Evolutionary conservation across 2,329 filamentous ascomycete genomes (phyloP).

Genomic region (Alternaria panax): DNA sequence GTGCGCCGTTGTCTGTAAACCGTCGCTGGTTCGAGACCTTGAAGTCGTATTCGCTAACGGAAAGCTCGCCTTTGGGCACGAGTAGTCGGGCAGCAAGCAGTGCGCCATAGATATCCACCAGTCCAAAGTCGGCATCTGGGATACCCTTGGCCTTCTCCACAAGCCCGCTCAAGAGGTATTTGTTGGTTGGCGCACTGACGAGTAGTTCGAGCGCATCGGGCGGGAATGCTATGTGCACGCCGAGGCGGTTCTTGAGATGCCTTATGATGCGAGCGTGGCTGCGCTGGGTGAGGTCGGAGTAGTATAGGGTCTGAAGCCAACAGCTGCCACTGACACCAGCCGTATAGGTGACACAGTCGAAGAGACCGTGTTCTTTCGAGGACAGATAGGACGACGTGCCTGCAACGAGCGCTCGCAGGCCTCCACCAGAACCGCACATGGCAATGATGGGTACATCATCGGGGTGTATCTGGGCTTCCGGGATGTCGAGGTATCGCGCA

Average conservation of each 20-base stretch:
- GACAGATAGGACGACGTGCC: constrained; percentile 88
- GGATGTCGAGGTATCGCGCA: constrained; percentile 80
- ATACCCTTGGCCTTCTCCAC: constrained; percentile 92
- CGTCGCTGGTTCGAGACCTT: constrained; percentile 88
- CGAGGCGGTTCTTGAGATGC: constrained; percentile 84
- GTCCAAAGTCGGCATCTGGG: constrained; percentile 78
- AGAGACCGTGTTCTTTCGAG: constrained; percentile 83
- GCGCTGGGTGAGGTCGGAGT: constrained; percentile 76
- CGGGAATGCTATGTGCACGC: constrained; percentile 91
- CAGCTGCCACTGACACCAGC: constrained; percentile 95
- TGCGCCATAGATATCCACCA: constrained; percentile 93
- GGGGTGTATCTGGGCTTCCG: constrained; percentile 82
- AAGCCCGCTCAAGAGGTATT: constrained; percentile 83
- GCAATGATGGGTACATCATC: constrained; percentile 94
- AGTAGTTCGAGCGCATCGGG: constrained; percentile 81
- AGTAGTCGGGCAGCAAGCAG: constrained; percentile 83
- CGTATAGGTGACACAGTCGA: constrained; percentile 94
- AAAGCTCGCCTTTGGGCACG: constrained; percentile 84
- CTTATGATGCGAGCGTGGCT: constrained; percentile 75
- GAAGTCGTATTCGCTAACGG: constrained; percentile 77
- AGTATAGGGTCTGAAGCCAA: constrained; percentile 89
- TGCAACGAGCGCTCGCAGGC: constrained; percentile 86
- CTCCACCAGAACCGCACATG: constrained; percentile 92
- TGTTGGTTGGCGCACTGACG: constrained; percentile 90
- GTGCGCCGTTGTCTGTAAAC: constrained; percentile 77